Base-by-base conservation (phyloP, 495 filamentous ascomycete species). In the Aspergillus ellipticus region DNA sequence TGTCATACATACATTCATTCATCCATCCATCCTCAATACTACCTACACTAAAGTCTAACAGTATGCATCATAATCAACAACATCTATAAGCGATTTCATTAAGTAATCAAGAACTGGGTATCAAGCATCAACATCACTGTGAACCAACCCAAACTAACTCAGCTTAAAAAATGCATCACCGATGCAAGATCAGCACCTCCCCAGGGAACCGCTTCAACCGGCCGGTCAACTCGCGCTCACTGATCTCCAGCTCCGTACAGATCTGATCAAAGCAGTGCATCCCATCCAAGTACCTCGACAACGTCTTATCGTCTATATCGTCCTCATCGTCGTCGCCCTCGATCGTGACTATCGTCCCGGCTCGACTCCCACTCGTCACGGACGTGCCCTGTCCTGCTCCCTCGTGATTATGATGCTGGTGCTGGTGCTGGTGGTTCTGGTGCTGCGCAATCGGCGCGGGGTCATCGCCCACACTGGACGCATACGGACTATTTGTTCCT, bases 241-340 rank as follows among this genome's bases (percentile, higher is more conserved):
- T 79, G 33, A 83, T 71, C 65, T 80, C 76, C 55, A 85, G 54
- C 76, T 93, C 91, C 15, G 89, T 89, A 63, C 90, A 93, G 55
- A 96, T 93, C 79, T 96, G 86, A 74, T 96, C 92, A 67, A 96
- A 89, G 57, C 81, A 85, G 66, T 94, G 90, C 63, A 79, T 83
- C 0, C 92, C 92, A 70, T 96, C 90, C 15, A 92, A 71, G 67
- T 87, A 95, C 55, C 78, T 80, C 29, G 79, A 77, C 60, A 96
- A 63, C 13, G 59, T 63, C 58, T 66, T 70, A 63, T 75, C 69
- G 51, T 76, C 75, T 26, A 76, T 66, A 17, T 58, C 61, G 35
- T 72, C 68, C 10, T 60, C 58, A 0, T 51, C 45, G 3, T 73
- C 70, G 0, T 74, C 69, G 6, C 73, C 70, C 13, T 72, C 71